Evolutionary conservation across 106 monocot genomes (phyloP), one percentile per base, ranked within the genome.

Genomic region (Amphibolis antarctica): DNA sequence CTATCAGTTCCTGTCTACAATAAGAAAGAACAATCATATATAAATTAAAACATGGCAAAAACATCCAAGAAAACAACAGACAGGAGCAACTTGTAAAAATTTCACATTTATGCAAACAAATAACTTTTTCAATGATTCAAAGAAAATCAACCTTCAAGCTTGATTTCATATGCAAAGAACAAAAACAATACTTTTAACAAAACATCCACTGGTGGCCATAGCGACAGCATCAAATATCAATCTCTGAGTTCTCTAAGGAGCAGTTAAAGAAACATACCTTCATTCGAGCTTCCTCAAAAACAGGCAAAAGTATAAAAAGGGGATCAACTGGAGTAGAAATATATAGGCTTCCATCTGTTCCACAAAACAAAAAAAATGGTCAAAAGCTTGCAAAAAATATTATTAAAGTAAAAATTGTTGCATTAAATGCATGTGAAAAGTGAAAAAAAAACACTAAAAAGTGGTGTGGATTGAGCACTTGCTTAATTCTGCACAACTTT

Each of bases 311-410:
- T 60, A 96, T 67, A 68, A 96, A 89, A 62, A 89, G 70, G 36
- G 84, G 86, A 44, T 96, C 89, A 64, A 90, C 71, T 27, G 82
- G 79, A 66, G 96, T 96, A 51, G 60, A 49, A 44, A 90, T 80
- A 60, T 86, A 90, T 56, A 96, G 60, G 64, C 96, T 79, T 9
- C 90, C 84, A 90, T 96, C 94, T 96, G 80, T 60, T 53, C 42
- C 36, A 69, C n/a, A 54, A 48, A 50, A 62, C 68, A 69, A 61
- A 25, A 5, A 24, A 66, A 44, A 55, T 9, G 15, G 55, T 0
- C 55, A 55, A 24, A 55, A 55, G 27, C n/a, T n/a, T n/a, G n/a
- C n/a, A n/a, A n/a, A n/a, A n/a, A n/a, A n/a, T n/a, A n/a, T n/a
- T n/a, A n/a, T n/a, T n/a, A n/a, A n/a, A n/a, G 25, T 12, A 1